Evolutionary conservation across 2,329 filamentous ascomycete species (phyloP).

Genomic region (Beauveria varroae): DNA sequence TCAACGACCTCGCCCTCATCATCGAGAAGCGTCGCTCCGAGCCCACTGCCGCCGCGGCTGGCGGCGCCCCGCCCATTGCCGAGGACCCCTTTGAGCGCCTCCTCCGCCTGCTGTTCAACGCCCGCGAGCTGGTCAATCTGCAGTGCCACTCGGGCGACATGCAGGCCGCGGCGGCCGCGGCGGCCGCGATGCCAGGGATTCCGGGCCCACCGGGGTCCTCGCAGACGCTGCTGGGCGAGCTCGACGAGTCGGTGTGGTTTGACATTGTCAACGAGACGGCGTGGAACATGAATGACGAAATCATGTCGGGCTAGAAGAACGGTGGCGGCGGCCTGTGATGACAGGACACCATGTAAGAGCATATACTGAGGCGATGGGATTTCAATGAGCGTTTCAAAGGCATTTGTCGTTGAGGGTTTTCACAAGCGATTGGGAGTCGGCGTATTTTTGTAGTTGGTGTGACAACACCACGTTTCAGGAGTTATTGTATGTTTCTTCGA

Average conservation of each 20-base stretch:
- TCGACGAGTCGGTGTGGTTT: slow-evolving; percentile 13
- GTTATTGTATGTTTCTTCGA: neutral
- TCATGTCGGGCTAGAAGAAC: slow-evolving; percentile 8
- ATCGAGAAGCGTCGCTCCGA: slow-evolving; percentile 23
- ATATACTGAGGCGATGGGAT: neutral
- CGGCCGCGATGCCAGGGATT: slow-evolving; percentile 12
- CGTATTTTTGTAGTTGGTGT: neutral
- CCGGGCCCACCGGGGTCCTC: slow-evolving; percentile 13
- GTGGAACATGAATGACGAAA: slow-evolving; percentile 12
- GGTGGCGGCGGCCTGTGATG: neutral
- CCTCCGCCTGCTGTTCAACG: slow-evolving; percentile 23
- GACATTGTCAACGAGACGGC: slow-evolving; percentile 12
- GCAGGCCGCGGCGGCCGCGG: slow-evolving; percentile 10
- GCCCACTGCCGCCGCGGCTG: slow-evolving; percentile 10
- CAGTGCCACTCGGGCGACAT: slow-evolving; percentile 23
- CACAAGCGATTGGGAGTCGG: neutral
- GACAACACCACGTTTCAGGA: neutral
- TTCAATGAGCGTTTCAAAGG: neutral
- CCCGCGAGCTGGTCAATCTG: slow-evolving; percentile 23
- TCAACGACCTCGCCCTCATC: slow-evolving; percentile 23
- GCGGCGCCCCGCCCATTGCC: slow-evolving; percentile 9
- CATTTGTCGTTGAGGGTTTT: neutral
- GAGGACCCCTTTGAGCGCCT: slow-evolving; percentile 28
- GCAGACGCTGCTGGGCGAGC: slow-evolving; percentile 7
- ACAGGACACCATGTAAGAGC: no score